These are phyloP conservation scores for Inga leiocalycina DNA, from an alignment of 306 rosid species.

Conservation along the genomic window DNA sequence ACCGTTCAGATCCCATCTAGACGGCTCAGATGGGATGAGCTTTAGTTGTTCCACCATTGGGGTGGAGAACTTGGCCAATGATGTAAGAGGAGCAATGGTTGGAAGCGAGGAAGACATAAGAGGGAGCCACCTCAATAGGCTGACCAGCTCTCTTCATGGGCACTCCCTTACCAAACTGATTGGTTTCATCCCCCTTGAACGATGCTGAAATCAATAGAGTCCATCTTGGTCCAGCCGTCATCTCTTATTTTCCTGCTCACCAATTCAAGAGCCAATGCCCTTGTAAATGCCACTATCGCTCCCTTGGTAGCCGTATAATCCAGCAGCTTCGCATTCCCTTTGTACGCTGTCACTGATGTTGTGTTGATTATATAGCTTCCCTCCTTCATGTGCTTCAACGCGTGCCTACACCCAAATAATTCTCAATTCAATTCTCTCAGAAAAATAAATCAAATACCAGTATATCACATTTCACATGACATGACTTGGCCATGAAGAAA, in stretches of 20 bases:
- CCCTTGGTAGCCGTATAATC: constrained; percentile 81
- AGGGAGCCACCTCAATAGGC: constrained; percentile 81
- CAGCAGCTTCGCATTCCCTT: constrained; percentile 51
- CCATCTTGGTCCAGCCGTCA: constrained; percentile 88
- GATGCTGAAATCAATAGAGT: constrained; percentile 75
- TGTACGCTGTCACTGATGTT: constrained; percentile 75
- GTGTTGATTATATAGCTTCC: constrained; percentile 80
- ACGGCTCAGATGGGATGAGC: too few species aligned
- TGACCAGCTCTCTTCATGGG: constrained; percentile 88
- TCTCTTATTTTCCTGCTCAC: constrained; percentile 66
- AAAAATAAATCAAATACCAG: neutral
- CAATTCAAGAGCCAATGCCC: constrained; percentile 74
- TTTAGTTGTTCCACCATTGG: constrained; percentile 50
- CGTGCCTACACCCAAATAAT: constrained; percentile 49
- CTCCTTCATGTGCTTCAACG: constrained; percentile 79
- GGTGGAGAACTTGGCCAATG: constrained; percentile 85
- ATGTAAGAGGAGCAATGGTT: constrained; percentile 69
- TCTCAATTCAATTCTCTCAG: neutral
- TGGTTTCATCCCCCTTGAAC: constrained; percentile 50
- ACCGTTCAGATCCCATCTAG: too few species aligned
- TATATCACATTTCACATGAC: neutral
- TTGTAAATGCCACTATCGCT: constrained; percentile 72
- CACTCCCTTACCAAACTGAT: constrained; percentile 52
- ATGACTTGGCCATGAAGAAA: constrained; percentile 62
- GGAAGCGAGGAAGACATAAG: constrained; percentile 74